Evolutionary conservation across 2,329 filamentous ascomycete species (phyloP).

Genomic region (Diaporthe vaccinii): DNA sequence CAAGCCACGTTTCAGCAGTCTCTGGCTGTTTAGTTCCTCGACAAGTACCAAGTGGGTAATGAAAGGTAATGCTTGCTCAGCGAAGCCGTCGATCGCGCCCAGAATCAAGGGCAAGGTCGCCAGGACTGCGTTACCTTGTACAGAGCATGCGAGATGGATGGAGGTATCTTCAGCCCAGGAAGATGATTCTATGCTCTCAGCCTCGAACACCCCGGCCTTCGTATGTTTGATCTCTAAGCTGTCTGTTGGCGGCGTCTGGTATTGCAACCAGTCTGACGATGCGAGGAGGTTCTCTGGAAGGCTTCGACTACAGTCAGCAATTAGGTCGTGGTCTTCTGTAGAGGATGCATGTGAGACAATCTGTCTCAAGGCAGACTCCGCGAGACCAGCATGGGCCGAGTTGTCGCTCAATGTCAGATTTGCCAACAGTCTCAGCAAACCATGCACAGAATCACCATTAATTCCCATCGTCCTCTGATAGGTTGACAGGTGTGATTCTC

Average conservation of each 20-base stretch:
- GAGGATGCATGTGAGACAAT: constrained; percentile 67
- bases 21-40: constrained; percentile 74
- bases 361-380: constrained; percentile 70
- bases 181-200: constrained; percentile 57
- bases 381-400: constrained; percentile 68
- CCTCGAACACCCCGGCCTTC: constrained; percentile 52
- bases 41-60: constrained; percentile 86
- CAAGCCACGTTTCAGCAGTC: constrained; percentile 70
- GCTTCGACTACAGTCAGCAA: constrained; percentile 64
- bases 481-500: constrained; percentile 69
- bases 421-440: constrained; percentile 73
- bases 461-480: constrained; percentile 63
- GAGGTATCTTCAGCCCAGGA: constrained; percentile 75
- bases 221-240: constrained; percentile 46
- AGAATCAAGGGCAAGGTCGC: constrained; percentile 77
- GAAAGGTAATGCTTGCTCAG: constrained; percentile 82
- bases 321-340: constrained; percentile 61
- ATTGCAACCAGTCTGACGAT: constrained; percentile 70
- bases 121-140: constrained; percentile 76
- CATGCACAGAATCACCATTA: constrained; percentile 71
- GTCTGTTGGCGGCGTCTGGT: constrained; percentile 69
- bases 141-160: constrained; percentile 70
- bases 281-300: constrained; percentile 65
- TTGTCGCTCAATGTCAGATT: constrained; percentile 71
- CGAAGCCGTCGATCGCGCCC: constrained; percentile 75